Conservation (phyloP, 345 rosid species). For the Diplotaxis tenuifolia region DNA sequence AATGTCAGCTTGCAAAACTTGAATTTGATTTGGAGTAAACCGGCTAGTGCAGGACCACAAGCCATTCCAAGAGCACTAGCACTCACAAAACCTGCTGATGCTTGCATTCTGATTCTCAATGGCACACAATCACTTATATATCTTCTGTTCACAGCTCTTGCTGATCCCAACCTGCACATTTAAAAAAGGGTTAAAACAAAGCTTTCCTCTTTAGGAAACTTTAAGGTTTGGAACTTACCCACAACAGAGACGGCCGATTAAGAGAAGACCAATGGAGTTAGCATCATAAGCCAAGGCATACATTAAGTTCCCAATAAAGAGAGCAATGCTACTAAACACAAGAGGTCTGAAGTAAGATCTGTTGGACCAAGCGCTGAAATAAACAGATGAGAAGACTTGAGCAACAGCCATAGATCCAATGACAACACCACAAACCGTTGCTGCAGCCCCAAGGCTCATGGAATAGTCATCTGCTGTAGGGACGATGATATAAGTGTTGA, state of each 20-base stretch:
- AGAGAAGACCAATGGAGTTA: conserved; percentile 64
- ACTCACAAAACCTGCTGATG: conserved; percentile 99
- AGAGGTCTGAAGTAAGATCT: conserved; percentile 94
- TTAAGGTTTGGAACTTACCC: conserved; percentile 61
- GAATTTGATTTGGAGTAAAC: conserved; percentile 77
- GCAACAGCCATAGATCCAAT: background rate
- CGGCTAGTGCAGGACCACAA: conserved; percentile 99
- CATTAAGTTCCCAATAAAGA: conserved; percentile 76
- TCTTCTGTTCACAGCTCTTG: conserved; percentile 96
- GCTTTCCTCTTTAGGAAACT: no score
- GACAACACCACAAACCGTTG: background rate
- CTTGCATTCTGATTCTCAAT: no score
- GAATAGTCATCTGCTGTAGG: background rate
- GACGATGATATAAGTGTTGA: no score
- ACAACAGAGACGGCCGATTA: conserved; percentile 87
- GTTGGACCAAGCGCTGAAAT: background rate
- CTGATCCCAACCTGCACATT: conserved; percentile 82
- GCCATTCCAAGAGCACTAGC: conserved; percentile 99
- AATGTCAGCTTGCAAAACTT: conserved; percentile 76
- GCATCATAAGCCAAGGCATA: conserved; percentile 91
- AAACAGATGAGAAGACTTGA: background rate
- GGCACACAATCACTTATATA: conserved; percentile 98
- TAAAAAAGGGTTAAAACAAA: conserved; percentile 18
- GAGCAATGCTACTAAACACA: conserved; percentile 87
- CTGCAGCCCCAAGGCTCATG: background rate